Conservation (phyloP, 495 filamentous ascomycete genomes). For the Penicillium bovifimosum region DNA sequence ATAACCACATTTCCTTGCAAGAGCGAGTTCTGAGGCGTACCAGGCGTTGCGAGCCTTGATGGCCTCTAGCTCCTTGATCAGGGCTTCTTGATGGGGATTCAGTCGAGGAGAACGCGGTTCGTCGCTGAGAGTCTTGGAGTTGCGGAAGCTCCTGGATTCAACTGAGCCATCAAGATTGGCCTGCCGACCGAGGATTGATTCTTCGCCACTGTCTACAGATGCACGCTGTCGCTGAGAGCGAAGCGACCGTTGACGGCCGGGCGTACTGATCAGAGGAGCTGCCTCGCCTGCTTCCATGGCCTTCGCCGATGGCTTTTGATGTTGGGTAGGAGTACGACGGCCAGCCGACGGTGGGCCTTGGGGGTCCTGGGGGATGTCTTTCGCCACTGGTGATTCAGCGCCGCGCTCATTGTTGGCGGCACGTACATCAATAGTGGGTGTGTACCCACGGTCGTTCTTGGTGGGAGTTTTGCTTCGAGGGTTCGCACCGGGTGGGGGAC, state of each 20-base stretch:
- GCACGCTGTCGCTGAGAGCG: slow-evolving; percentile 38
- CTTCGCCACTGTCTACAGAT: slow-evolving; percentile 43
- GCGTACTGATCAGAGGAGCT: slow-evolving; percentile 39
- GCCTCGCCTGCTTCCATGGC: slow-evolving; percentile 48
- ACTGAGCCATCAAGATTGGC: slow-evolving; percentile 41
- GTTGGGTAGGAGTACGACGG: slow-evolving; percentile 58
- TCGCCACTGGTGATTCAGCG: slow-evolving; percentile 49
- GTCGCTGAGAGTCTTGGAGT: slow-evolving; percentile 35
- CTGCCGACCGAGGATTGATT: slow-evolving; percentile 40
- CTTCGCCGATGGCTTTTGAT: slow-evolving; percentile 36
- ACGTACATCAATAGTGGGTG: slow-evolving; percentile 47
- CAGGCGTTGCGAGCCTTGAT: slow-evolving; percentile 84
- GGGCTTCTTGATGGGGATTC: slow-evolving; percentile 45
- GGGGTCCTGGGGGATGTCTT: slow-evolving; percentile 44
- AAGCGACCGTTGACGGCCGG: slow-evolving; percentile 40
- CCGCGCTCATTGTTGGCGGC: slow-evolving; percentile 43
- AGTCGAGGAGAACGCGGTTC: slow-evolving; percentile 43
- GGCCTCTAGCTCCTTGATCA: slow-evolving; percentile 78
- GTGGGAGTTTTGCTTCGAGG: slow-evolving; percentile 58
- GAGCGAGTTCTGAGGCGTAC: slow-evolving; percentile 90
- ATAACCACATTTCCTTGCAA: slow-evolving; percentile 86
- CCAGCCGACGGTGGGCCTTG: slow-evolving; percentile 47
- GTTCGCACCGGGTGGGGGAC: slow-evolving; percentile 30
- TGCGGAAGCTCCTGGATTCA: slow-evolving; percentile 37
- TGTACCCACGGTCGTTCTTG: slow-evolving; percentile 44